Evolutionary conservation across 2,329 filamentous ascomycete genomes (phyloP).

Genomic region (Sarocladium kiliense): DNA sequence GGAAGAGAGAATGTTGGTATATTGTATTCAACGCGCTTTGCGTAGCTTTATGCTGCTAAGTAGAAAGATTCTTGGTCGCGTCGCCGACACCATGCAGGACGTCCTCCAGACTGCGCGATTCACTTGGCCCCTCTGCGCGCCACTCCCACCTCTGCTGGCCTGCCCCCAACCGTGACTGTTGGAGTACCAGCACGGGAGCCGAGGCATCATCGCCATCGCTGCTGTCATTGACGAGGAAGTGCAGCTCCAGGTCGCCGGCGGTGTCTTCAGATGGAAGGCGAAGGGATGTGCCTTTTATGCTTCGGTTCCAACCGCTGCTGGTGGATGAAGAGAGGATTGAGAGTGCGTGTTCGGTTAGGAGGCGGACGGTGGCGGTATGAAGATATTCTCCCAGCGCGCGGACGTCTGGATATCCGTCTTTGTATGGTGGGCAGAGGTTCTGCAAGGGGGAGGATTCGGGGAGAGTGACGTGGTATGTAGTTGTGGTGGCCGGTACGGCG

Average conservation of each 20-base stretch:
- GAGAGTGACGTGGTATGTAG: slow-evolving; percentile 38
- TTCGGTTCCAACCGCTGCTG: slow-evolving; percentile 6
- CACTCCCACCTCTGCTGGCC: slow-evolving; percentile 24
- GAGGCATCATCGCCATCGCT: slow-evolving; percentile 9
- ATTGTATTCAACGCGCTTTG: too few relatives aligned
- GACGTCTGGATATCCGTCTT: slow-evolving; percentile 39
- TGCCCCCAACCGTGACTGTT: slow-evolving; percentile 14
- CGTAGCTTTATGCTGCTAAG: not conserved
- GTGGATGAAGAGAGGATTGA: slow-evolving; percentile 14
- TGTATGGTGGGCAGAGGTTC: slow-evolving; percentile 35
- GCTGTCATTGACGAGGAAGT: slow-evolving; percentile 23
- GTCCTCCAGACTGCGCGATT: slow-evolving; percentile 7
- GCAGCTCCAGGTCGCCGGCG: slow-evolving; percentile 20
- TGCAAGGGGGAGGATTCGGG: slow-evolving; percentile 31
- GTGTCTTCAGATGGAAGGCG: slow-evolving; percentile 20
- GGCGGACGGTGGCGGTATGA: slow-evolving; percentile 34
- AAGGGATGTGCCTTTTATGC: slow-evolving; percentile 26
- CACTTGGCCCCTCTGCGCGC: slow-evolving; percentile 16
- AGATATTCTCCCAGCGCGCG: slow-evolving; percentile 41
- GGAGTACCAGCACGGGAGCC: not conserved
- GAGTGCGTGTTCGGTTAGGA: slow-evolving; percentile 31
- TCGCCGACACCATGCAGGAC: not conserved
- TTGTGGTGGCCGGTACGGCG: slow-evolving; percentile 37
- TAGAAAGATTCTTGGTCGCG: not conserved
- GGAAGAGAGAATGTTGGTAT: too few relatives aligned